Base-by-base conservation (phyloP, 108 stramenopile species). In the Cylindrotheca fusiformis region DNA sequence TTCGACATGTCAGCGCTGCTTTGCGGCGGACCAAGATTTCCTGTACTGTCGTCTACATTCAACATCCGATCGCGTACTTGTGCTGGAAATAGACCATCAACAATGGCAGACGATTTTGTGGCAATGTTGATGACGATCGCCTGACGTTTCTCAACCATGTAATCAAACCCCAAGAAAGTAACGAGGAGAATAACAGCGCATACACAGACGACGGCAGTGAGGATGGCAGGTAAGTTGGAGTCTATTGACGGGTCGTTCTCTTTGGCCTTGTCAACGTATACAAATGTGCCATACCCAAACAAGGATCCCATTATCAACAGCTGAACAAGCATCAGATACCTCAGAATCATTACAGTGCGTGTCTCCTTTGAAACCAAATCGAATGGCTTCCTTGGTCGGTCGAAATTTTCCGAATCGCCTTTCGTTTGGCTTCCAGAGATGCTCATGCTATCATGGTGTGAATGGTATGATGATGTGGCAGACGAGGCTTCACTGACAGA, bases 11-110 rank as follows among this genome's bases (percentile, higher is more conserved):
- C 45, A 18, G 18, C 55, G 10, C 30, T 49, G 5, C 50, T 29
- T 56, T 14, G 26, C 6, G 55, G 22, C 10, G 26, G 29, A 6
- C 5, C 55, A 27, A 8, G 5, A 10, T 56, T 27, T 4, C 36
- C 48, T 12, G 12, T 55, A 8, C 12, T 18, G 20, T 55, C 31
- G 0, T 41, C 14, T 19, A 24, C 32, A 26, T 68, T 55, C 44
- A 69, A 50, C 57, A 71, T 64, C 1, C 71, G 72, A 33, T 71
- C 71, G 10, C 72, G 72, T 4, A 74, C 72, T 54, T 67, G 59
- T 1, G 51, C 59, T 52, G 72, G 72, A 48, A 74, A 74, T 4
- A 74, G 47, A 27, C 49, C 52, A 4, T 60, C 49, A 27, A 74
- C 72, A 61, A 74, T 62, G 55, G 59, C 59, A 29, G 55, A 61